Evolutionary conservation across 768 basidiomycete genomes (phyloP).

Genomic region (Termitomyces sp.): DNA sequence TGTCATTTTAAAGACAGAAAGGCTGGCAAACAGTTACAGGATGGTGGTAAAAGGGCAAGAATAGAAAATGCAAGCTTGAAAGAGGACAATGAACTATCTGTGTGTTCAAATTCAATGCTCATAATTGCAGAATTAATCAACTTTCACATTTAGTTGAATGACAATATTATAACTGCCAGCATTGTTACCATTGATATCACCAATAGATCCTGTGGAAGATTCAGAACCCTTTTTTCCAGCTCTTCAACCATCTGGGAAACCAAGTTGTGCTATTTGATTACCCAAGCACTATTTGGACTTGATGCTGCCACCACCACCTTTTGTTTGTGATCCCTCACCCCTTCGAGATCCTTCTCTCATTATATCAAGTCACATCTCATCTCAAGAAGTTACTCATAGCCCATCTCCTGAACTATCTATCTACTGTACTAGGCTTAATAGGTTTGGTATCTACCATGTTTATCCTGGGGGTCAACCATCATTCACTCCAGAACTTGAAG

Average conservation of each 20-base stretch:
- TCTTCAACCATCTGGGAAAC: background rate
- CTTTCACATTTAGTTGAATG: background rate
- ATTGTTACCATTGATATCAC: background rate
- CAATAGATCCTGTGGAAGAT: background rate
- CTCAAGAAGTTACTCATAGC: background rate
- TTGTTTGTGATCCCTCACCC: background rate
- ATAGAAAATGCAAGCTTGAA: background rate
- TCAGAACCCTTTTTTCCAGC: background rate
- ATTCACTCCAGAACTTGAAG: constrained; percentile 3
- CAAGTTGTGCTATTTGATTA: background rate
- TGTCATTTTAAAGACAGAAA: background rate
- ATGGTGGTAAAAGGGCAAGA: background rate
- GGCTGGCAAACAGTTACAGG: background rate
- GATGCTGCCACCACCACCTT: background rate
- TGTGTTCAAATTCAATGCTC: background rate
- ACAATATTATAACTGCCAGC: too few relatives aligned
- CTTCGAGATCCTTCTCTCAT: too few relatives aligned
- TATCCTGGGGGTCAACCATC: constrained; percentile 5
- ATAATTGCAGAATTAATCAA: background rate
- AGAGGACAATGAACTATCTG: background rate
- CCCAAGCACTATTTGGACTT: background rate
- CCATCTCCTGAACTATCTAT: background rate
- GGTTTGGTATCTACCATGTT: constrained; percentile 6
- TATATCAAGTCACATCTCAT: background rate
- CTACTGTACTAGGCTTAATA: background rate